These are phyloP conservation scores for Smittium culicis DNA, from an alignment of 371 early-diverging fungal genomes.

Conservation along the genomic window DNA sequence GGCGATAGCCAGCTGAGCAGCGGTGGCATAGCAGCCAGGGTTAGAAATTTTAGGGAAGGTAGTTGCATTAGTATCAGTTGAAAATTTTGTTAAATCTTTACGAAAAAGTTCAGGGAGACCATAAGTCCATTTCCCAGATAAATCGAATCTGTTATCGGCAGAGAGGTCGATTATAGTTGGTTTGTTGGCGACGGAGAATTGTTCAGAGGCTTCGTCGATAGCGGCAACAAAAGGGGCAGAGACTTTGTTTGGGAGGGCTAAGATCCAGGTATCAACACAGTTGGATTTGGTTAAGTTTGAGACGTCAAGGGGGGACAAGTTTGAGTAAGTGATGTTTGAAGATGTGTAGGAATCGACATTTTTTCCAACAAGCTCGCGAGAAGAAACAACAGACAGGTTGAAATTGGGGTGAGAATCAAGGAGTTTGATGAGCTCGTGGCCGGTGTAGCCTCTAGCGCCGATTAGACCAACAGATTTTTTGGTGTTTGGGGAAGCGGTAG, in stretches of 20 bases:
- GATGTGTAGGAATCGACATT: conserved; percentile 62
- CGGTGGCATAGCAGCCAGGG: conserved; percentile 97
- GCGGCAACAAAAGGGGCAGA: conserved; percentile 84
- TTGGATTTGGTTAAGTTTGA: conserved; percentile 28
- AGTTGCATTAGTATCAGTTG: conserved; percentile 31
- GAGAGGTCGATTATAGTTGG: conserved; percentile 73
- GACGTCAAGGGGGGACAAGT: conserved; percentile 58
- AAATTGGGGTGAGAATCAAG: conserved; percentile 72
- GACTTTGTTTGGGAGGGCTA: conserved; percentile 89
- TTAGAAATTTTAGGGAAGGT: conserved; percentile 58
- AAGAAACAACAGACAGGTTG: conserved; percentile 73
- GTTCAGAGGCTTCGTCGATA: conserved; percentile 40
- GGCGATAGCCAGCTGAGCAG: conserved; percentile 74
- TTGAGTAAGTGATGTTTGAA: conserved; percentile 52
- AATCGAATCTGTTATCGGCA: conserved; percentile 85
- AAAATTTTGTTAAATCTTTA: not conserved
- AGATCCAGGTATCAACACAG: conserved; percentile 77
- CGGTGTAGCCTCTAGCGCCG: conserved; percentile 93
- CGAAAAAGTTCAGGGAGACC: conserved; percentile 77
- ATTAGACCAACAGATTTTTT: conserved; percentile 61
- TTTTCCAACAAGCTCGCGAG: conserved; percentile 84
- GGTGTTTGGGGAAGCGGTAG: conserved; percentile 5
- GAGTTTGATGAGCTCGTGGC: conserved; percentile 80
- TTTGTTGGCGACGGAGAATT: conserved; percentile 36
- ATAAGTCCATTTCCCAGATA: conserved; percentile 60